A percentile compares a stretch with the other conserved stretches of the same genome.
Evolutionary conservation across 2,329 filamentous ascomycete genomes (phyloP).

Genomic region (Venturia asperata): DNA sequence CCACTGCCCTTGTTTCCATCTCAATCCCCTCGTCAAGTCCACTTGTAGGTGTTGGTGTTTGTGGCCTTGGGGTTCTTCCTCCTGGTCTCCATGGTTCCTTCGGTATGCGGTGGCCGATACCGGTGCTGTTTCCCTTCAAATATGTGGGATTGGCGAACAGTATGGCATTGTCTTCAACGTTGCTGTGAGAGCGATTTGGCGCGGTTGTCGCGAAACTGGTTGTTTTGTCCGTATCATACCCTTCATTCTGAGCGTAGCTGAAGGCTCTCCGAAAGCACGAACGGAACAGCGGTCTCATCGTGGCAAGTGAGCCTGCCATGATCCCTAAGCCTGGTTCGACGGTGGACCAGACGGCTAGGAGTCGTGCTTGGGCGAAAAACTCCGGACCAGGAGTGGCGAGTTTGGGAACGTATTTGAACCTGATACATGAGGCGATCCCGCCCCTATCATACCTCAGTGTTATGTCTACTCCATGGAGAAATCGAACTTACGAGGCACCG

Average conservation of each 20-base stretch:
- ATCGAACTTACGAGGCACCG: slow-evolving; percentile 28
- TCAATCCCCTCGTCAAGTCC: neutral
- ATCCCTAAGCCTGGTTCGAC: slow-evolving; percentile 20
- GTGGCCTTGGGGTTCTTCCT: neutral
- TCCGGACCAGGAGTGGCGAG: neutral
- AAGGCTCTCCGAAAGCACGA: neutral
- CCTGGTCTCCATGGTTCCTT: slow-evolving; percentile 6
- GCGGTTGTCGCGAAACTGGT: neutral
- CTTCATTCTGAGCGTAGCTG: neutral
- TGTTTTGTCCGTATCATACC: neutral
- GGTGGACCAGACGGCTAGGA: slow-evolving; percentile 18
- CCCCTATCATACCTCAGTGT: slow-evolving; percentile 8
- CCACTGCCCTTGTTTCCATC: neutral
- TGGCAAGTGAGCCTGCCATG: slow-evolving; percentile 18
- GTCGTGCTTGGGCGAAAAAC: slow-evolving; percentile 14
- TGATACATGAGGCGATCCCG: slow-evolving; percentile 19
- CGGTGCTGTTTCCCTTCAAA: neutral
- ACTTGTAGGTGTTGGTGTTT: neutral
- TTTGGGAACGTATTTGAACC: slow-evolving; percentile 17
- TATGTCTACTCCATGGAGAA: neutral
- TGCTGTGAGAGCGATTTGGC: slow-evolving; percentile 1
- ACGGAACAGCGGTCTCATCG: slow-evolving; percentile 20
- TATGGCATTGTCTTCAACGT: neutral
- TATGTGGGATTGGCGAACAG: neutral
- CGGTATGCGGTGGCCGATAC: neutral